Base-by-base conservation (phyloP, 352 stramenopile genomes). In the Stramenopiles sp. region DNA sequence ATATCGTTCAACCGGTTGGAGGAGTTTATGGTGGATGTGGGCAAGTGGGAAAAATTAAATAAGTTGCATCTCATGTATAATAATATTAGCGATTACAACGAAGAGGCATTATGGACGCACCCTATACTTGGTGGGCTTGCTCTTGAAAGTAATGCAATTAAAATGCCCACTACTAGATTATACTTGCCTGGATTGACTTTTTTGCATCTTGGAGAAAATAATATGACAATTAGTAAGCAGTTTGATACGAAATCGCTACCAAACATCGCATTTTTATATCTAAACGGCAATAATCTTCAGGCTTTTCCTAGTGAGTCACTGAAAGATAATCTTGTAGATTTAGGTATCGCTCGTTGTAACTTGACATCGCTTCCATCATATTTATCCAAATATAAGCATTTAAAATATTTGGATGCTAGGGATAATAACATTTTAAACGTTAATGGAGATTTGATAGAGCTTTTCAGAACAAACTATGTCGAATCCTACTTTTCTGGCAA, bases 1-100 rank as follows among this genome's bases (percentile, higher is more conserved):
- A 78, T 78, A 78, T 78, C 71, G 22, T 78, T 78, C 14, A 78
- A 78, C 14, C 71, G 71, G 71, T 33, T 78, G 71, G 30, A 78
- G 31, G 71, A 78, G 71, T 78, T 78, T 78, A 33, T 33, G 30
- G 71, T 78, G 71, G 71, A 78, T 78, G 71, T 78, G 71, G 1
- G 4, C 4, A 33, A 78, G 22, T 78, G 71, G 71, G 31, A 78
- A 14, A 78, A 78, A 14, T 14, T 78, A 14, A 78, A 71, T 71
- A 22, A 78, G 31, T 33, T 78, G 30, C 71, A 78, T 33, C 14
- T 78, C 4, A 33, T 78, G 30, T 33, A 78, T 78, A 78, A 78
- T 78, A 78, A 78, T 78, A 78, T 78, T 78, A 33, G 30, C 8
- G 14, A 8, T 14, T 78, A 78, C 71, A 78, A 78, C 31, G 31